A percentile compares a stretch with the other conserved stretches of the same genome.
These are phyloP conservation scores for Quercus aquifolioides DNA, from an alignment of 306 rosid species.

Conservation along the genomic window DNA sequence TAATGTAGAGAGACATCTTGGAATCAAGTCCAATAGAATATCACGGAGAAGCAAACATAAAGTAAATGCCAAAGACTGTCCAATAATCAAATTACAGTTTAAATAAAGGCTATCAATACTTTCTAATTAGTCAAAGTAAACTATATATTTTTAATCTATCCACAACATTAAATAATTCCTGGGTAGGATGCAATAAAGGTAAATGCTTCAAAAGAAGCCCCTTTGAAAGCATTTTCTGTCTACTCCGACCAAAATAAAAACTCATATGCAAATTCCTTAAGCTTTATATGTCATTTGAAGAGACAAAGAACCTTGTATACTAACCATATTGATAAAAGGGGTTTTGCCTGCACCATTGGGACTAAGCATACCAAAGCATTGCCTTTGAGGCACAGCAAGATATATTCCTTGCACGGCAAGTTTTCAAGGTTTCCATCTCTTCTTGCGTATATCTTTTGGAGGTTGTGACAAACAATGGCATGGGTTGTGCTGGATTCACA, in stretches of 20 bases:
- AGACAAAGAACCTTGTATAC: slow-evolving; percentile 4
- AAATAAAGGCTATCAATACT: too few species aligned
- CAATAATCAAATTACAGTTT: too few species aligned
- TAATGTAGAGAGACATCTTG: too few species aligned
- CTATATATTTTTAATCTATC: too few species aligned
- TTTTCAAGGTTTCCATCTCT: slow-evolving; percentile 80
- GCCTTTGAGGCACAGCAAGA: slow-evolving; percentile 79
- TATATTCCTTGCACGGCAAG: slow-evolving; percentile 74
- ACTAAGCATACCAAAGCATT: slow-evolving; percentile 94
- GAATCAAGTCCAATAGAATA: too few species aligned
- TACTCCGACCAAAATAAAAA: background rate
- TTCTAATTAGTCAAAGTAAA: too few species aligned
- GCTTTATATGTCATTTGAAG: background rate
- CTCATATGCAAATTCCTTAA: background rate
- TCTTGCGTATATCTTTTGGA: slow-evolving; percentile 69
- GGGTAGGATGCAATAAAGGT: background rate
- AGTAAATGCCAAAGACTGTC: background rate
- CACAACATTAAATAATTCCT: background rate
- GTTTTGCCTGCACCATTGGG: slow-evolving; percentile 90
- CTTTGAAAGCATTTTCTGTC: background rate
- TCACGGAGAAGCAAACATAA: too few species aligned
- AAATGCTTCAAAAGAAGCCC: background rate
- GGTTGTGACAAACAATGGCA: slow-evolving; percentile 62
- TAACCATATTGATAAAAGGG: slow-evolving; percentile 85
- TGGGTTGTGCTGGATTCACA: slow-evolving; percentile 44